These are phyloP conservation scores for Prunus mume DNA, from an alignment of 306 rosid genomes.

Conservation along the genomic window DNA sequence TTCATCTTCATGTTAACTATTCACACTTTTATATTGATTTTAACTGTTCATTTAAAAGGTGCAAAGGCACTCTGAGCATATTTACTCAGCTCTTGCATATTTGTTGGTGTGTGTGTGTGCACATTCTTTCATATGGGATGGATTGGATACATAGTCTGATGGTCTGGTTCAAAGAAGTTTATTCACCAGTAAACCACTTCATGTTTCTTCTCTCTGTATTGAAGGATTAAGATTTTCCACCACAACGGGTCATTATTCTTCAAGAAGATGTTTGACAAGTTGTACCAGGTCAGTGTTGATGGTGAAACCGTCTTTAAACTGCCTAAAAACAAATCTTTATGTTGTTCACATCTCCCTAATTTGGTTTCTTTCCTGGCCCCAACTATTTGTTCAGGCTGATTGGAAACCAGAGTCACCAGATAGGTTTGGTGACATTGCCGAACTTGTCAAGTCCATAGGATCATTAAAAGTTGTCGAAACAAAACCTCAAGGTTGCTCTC, in stretches of 20 bases:
- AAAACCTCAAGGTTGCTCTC: slow-evolving; percentile 59
- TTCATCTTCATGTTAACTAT: slow-evolving; percentile 5
- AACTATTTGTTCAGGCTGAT: slow-evolving; percentile 59
- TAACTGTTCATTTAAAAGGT: not conserved
- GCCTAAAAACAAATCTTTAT: not conserved
- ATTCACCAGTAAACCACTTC: not conserved
- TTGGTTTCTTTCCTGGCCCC: not conserved
- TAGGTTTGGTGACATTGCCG: slow-evolving; percentile 61
- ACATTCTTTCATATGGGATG: not conserved
- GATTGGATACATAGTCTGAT: not conserved
- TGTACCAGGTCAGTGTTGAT: slow-evolving; percentile 70
- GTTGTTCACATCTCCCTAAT: not conserved
- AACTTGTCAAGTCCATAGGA: slow-evolving; percentile 58
- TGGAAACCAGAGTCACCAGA: slow-evolving; percentile 87
- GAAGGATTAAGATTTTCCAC: slow-evolving; percentile 84
- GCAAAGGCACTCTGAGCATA: not conserved
- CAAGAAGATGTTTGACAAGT: slow-evolving; percentile 89
- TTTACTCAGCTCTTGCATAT: not conserved
- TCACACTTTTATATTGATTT: slow-evolving; percentile 13
- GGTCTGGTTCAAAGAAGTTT: not conserved
- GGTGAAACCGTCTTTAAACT: slow-evolving; percentile 13
- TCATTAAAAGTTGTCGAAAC: slow-evolving; percentile 53
- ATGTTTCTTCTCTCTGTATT: slow-evolving; percentile 15
- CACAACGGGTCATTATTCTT: slow-evolving; percentile 72
- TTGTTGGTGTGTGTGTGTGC: not conserved